phyloP scores from a whole-genome alignment of 2,329 filamentous ascomycete genomes.

The Ophiocordyceps sinensis region DNA sequence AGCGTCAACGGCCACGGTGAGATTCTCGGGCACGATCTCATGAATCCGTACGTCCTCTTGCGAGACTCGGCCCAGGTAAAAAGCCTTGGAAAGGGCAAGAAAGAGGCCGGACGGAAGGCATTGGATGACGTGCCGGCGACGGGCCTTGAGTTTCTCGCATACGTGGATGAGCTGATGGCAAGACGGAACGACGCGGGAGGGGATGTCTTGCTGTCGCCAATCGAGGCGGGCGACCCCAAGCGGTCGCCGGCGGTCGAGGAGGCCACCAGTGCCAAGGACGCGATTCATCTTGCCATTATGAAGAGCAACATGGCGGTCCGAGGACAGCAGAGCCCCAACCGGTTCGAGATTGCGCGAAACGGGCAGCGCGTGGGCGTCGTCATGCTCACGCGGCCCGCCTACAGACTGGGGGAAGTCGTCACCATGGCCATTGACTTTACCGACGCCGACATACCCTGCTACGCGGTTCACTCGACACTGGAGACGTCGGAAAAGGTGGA shows the following conservation, averaged over 20 bases:
- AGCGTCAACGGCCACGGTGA: slow-evolving; percentile 84
- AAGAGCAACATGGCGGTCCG: slow-evolving; percentile 57
- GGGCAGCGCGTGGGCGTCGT: slow-evolving; percentile 86
- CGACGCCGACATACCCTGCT: slow-evolving; percentile 64
- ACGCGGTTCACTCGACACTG: slow-evolving; percentile 69
- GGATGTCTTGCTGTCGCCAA: slow-evolving; percentile 57
- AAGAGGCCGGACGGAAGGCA: slow-evolving; percentile 13
- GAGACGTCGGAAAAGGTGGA: slow-evolving; percentile 81
- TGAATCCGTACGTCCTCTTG: slow-evolving; percentile 83
- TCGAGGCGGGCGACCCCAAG: slow-evolving; percentile 40
- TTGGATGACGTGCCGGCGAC: slow-evolving; percentile 20
- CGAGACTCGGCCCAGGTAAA: slow-evolving; percentile 64
- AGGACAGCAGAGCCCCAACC: slow-evolving; percentile 70
- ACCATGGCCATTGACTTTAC: slow-evolving; percentile 75
- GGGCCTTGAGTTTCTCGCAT: slow-evolving; percentile 56
- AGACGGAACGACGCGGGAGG: slow-evolving; percentile 38
- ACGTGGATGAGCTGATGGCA: slow-evolving; percentile 61
- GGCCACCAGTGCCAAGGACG: slow-evolving; percentile 56
- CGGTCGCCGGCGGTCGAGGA: slow-evolving; percentile 41
- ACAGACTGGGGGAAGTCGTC: slow-evolving; percentile 77
- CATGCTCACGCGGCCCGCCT: slow-evolving; percentile 75
- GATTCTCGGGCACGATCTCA: slow-evolving; percentile 82
- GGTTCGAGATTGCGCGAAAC: slow-evolving; percentile 88
- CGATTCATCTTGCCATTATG: slow-evolving; percentile 82
- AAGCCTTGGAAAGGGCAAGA: slow-evolving; percentile 17